phyloP scores from a whole-genome alignment of 148 eudicot species.

The Arbutus unedo region DNA sequence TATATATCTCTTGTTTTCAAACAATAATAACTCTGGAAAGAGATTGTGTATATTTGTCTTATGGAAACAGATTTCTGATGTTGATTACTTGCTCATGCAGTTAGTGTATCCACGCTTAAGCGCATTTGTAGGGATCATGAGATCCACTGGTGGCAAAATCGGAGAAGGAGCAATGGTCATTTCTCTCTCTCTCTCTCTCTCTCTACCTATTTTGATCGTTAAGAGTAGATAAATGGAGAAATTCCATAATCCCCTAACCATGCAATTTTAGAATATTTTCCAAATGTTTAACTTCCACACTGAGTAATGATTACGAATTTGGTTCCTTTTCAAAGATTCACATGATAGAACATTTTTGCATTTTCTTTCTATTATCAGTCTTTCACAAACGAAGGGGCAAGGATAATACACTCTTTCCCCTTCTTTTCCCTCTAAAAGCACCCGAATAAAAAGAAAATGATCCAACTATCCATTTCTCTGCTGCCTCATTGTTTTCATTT shows the following conservation, averaged over 20 bases:
- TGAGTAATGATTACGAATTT: too few species aligned
- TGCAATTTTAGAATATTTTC: too few species aligned
- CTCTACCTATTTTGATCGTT: constrained; percentile 75
- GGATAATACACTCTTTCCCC: too few species aligned
- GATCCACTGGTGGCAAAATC: constrained; percentile 81
- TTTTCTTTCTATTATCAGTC: too few species aligned
- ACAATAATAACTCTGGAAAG: neutral
- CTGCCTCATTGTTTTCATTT: neutral
- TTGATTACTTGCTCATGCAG: constrained; percentile 36
- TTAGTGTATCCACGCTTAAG: constrained; percentile 87
- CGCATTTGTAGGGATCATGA: constrained; percentile 82
- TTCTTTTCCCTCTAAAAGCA: too few species aligned
- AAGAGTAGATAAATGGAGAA: constrained; percentile 22
- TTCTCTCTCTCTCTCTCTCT: constrained; percentile 63
- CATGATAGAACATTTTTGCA: constrained; percentile 45
- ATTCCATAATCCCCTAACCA: too few species aligned
- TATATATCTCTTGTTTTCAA: neutral
- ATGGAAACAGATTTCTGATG: neutral
- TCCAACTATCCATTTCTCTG: constrained; percentile 30
- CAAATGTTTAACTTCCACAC: too few species aligned
- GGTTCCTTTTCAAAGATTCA: neutral
- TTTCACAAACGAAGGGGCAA: too few species aligned
- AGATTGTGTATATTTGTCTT: neutral
- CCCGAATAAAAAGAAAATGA: too few species aligned
- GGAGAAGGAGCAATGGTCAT: constrained; percentile 64